Conservation (phyloP, 2,329 filamentous ascomycete species). For the Ophiostoma piceae region DNA sequence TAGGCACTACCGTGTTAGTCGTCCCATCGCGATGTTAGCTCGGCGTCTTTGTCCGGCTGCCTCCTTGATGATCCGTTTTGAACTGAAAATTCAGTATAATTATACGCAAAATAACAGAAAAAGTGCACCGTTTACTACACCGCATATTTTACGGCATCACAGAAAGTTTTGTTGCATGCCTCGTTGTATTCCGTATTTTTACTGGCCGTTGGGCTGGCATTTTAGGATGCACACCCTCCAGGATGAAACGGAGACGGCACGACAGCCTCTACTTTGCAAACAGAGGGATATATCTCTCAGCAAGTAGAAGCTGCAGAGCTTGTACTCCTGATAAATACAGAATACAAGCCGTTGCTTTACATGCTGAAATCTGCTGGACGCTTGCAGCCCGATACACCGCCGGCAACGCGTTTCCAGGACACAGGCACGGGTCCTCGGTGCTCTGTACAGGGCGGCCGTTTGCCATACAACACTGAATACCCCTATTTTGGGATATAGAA, state of each 20-base stretch:
- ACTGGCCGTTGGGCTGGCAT: background rate
- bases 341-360: background rate
- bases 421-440: background rate
- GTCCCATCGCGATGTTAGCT: conserved; percentile 6
- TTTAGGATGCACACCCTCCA: background rate
- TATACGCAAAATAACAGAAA: background rate
- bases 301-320: background rate
- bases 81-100: background rate
- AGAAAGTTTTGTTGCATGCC: background rate
- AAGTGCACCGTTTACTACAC: background rate
- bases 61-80: conserved; percentile 11
- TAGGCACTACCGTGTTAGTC: conserved; percentile 5
- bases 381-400: background rate
- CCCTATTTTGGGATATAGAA: background rate
- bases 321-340: background rate
- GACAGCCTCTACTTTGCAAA: background rate
- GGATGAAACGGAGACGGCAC: background rate
- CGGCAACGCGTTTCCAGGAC: background rate
- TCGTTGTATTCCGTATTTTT: background rate
- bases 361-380: background rate
- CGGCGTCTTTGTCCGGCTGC: conserved; percentile 11
- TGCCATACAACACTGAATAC: background rate
- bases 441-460: background rate
- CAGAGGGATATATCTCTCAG: no score
- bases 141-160: conserved; percentile 2